Base-by-base conservation (phyloP, 2,329 filamentous ascomycete species). In the Penicillium sp. region DNA sequence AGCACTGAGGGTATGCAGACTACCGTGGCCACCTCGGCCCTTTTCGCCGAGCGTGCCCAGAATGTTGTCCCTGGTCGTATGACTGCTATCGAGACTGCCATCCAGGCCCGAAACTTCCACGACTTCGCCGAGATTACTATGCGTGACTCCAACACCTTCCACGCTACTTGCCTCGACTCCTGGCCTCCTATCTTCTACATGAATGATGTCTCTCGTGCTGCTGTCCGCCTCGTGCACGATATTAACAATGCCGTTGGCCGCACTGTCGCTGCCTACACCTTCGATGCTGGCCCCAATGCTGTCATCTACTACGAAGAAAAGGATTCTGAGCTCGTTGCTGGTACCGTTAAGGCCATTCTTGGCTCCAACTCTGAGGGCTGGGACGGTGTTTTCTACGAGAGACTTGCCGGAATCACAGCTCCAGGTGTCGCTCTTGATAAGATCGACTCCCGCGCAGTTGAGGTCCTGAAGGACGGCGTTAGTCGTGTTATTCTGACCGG, bases 121-220 rank as follows among this genome's bases (percentile, higher is more conserved):
- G 79, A 83, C 18, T 99, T 99, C 69, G 94, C 88, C 22, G 86
- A 90, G 71, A 83, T 97, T 58, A 96, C 94, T 14, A 99, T 97
- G 92, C 88, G 87, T 73, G 94, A 99, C 72, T 95, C 89, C 70
- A 99, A 99, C 79, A 90, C 87, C 55, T 99, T 99, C 85, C 94
- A 99, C 75, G 90, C 94, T 36, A 91, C 88, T 53, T 97, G 94
- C 73, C 80, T 95, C 65, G 94, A 99, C 72, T 97, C 94, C 1
- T 92, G 91, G 77, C 94, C 95, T 42, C 94, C 95, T 16, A 99
- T 99, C 71, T 97, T 96, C 77, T 99, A 99, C 81, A 87, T 99
- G 82, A 99, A 97, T 76, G 94, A 99, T 71, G 87, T 93, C 14
- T 93, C 88, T 18, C 82, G 89, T 36, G 91, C 93, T 1, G 92